Evolutionary conservation across 305 asterid genomes (phyloP).

Genomic region (Petunia hybrid): DNA sequence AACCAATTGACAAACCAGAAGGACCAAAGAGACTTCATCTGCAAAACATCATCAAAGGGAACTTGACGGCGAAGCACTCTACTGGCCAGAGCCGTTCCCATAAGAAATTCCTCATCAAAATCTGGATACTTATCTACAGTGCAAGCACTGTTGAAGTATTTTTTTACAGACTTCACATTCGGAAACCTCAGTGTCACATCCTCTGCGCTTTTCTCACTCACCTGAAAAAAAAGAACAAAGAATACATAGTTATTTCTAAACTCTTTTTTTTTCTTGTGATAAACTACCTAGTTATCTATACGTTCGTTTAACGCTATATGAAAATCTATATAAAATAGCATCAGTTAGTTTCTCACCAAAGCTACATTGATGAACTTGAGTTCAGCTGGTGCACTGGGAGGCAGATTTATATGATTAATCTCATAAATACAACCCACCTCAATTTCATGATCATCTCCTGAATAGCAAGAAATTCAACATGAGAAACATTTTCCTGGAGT

Average conservation of each 20-base stretch:
- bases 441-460: slow-evolving; percentile 7
- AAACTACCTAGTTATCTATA: too few relatives aligned
- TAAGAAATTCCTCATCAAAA: slow-evolving; percentile 76
- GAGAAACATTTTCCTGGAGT: neutral
- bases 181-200: slow-evolving; percentile 70
- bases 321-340: neutral
- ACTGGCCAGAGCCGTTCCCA: slow-evolving; percentile 59
- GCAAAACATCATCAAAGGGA: slow-evolving; percentile 51
- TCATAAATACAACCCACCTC: slow-evolving; percentile 67
- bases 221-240: slow-evolving; percentile 47
- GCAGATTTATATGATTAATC: slow-evolving; percentile 68
- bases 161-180: slow-evolving; percentile 62
- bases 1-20: slow-evolving; percentile 77
- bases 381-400: slow-evolving; percentile 67
- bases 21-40: slow-evolving; percentile 48
- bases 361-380: slow-evolving; percentile 73
- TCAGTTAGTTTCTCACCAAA: slow-evolving; percentile 51
- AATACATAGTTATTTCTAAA: too few relatives aligned
- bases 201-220: slow-evolving; percentile 66
- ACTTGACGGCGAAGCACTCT: slow-evolving; percentile 67
- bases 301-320: neutral
- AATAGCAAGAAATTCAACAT: neutral
- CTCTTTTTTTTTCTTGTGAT: too few relatives aligned
- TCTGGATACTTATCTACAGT: slow-evolving; percentile 69
- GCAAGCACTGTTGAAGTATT: slow-evolving; percentile 58